A percentile compares a stretch with the other conserved stretches of the same genome.
phyloP scores from a whole-genome alignment of 129 eudicot species.

The sunflower (Helianthus annuus) region HanXRQr2.0-SUNRISE NC_035438.2:23282221-23282720 shows the following conservation, averaged over 20 bases:
- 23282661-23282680: slow-evolving; percentile 60
- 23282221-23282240: too few species aligned
- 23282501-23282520: slow-evolving; percentile 77
- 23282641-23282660: slow-evolving; percentile 59
- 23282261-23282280: too few species aligned
- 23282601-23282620: neutral
- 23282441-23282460: slow-evolving; percentile 20
- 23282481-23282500: slow-evolving; percentile 59
- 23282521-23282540: slow-evolving; percentile 73
- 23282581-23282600: slow-evolving; percentile 26
- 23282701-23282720: slow-evolving; percentile 68
- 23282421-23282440: slow-evolving; percentile 5
- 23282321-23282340: neutral
- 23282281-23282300: too few species aligned
- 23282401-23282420: neutral
- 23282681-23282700: slow-evolving; percentile 67
- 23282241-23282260: too few species aligned
- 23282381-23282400: slow-evolving; percentile 22
- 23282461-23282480: slow-evolving; percentile 53
- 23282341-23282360: neutral
- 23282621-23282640: slow-evolving; percentile 2
- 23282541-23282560: slow-evolving; percentile 92
- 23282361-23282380: neutral
- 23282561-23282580: slow-evolving; percentile 73
- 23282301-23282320: too few species aligned